Conservation (phyloP, 108 stramenopile species). For the Nitzschia palea region DNA sequence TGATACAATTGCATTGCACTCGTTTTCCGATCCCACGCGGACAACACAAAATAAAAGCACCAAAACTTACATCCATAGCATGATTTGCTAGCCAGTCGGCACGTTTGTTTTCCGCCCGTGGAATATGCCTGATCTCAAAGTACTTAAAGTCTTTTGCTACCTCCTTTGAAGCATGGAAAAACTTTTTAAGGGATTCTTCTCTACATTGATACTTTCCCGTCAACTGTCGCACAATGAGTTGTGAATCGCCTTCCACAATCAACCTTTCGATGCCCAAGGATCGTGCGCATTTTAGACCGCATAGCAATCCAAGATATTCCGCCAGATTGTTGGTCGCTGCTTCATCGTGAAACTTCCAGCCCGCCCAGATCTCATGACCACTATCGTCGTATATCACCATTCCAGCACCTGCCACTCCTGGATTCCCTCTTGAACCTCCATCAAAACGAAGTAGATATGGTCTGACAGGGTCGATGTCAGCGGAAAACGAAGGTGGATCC, state of each 20-base stretch:
- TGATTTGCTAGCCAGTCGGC: constrained; percentile 84
- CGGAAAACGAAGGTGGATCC: constrained; percentile 2
- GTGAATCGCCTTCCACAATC: constrained; percentile 73
- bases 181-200: constrained; percentile 36
- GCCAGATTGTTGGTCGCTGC: constrained; percentile 78
- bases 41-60: no score
- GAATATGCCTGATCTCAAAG: constrained; percentile 62
- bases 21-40: not conserved
- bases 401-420: constrained; percentile 65
- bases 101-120: constrained; percentile 63
- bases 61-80: constrained; percentile 65
- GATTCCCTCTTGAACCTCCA: constrained; percentile 79
- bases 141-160: constrained; percentile 46
- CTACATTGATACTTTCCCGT: constrained; percentile 58
- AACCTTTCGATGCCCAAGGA: constrained; percentile 60
- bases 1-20: not conserved
- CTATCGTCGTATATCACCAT: constrained; percentile 66
- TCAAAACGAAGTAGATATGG: constrained; percentile 70
- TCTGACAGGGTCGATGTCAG: constrained; percentile 38
- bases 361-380: constrained; percentile 44
- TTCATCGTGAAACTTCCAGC: constrained; percentile 60
- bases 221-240: constrained; percentile 72
- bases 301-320: constrained; percentile 62
- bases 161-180: constrained; percentile 34
- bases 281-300: constrained; percentile 61